phyloP scores from a whole-genome alignment of 257 asterid genomes.

The Solanum tacnaense region DNA sequence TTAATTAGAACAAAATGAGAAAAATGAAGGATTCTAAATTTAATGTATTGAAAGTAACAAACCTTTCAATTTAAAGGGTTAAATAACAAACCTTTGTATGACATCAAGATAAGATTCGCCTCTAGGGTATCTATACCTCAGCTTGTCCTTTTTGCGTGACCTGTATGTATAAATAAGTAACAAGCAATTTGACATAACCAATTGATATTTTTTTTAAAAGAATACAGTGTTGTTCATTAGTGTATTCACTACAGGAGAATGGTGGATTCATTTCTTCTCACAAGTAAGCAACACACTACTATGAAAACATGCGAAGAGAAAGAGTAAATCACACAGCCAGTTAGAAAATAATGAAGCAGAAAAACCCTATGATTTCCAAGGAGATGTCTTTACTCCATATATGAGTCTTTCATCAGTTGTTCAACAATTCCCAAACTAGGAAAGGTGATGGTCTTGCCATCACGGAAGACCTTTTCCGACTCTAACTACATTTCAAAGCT shows the following conservation, averaged over 20 bases:
- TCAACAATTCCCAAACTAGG: neutral
- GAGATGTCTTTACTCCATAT: neutral
- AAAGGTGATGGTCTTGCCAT: neutral
- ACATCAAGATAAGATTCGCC: conserved; percentile 99
- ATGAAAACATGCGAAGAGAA: neutral
- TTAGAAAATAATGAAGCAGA: neutral
- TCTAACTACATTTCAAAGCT: neutral
- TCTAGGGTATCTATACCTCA: conserved; percentile 96
- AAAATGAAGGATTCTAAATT: neutral
- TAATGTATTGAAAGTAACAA: neutral
- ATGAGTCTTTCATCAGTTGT: neutral
- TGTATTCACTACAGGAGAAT: neutral
- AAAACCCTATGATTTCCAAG: neutral
- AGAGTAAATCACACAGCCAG: neutral
- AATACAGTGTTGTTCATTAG: neutral
- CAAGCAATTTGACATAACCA: neutral
- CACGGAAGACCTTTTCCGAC: neutral
- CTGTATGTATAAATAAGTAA: conserved; percentile 20
- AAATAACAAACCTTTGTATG: conserved; percentile 73
- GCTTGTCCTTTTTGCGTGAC: conserved; percentile 89
- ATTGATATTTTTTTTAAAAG: neutral
- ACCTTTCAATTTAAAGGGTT: neutral
- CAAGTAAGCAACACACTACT: neutral
- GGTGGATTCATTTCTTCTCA: neutral
- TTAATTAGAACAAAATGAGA: conserved; percentile 2